These are phyloP conservation scores for Termitomyces sp. DNA, from an alignment of 768 basidiomycete genomes.

Conservation along the genomic window DNA sequence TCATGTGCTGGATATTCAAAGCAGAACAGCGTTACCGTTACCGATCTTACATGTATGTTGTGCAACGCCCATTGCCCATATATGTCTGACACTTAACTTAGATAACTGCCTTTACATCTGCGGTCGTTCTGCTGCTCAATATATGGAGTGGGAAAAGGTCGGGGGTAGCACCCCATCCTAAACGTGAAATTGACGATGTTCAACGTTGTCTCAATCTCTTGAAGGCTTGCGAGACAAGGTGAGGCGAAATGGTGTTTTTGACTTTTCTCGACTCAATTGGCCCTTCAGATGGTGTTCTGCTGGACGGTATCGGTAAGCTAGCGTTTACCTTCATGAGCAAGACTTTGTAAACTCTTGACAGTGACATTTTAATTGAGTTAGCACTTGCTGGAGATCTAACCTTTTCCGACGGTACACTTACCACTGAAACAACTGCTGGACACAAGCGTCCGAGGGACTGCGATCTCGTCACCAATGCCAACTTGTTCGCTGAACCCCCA, in stretches of 20 bases:
- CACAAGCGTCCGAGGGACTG: conserved; percentile 16
- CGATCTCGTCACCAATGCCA: conserved; percentile 1
- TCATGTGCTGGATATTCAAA: conserved; percentile 59
- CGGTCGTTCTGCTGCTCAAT: conserved; percentile 58
- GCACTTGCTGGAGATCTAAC: conserved; percentile 30
- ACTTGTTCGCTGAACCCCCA: background rate
- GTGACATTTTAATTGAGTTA: conserved; percentile 34
- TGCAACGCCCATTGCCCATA: background rate
- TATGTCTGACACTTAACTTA: conserved; percentile 13
- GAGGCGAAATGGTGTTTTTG: conserved; percentile 1
- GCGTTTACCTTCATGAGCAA: background rate
- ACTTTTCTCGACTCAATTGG: background rate
- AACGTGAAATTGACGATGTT: conserved; percentile 56
- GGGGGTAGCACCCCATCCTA: conserved; percentile 40
- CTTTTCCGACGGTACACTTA: conserved; percentile 10
- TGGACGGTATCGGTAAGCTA: conserved; percentile 34
- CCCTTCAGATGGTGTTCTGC: conserved; percentile 35
- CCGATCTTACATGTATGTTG: conserved; percentile 32
- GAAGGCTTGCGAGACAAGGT: conserved; percentile 37
- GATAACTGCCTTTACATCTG: conserved; percentile 35
- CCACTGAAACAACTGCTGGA: conserved; percentile 1
- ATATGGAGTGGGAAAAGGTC: conserved; percentile 59
- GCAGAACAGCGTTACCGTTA: conserved; percentile 30
- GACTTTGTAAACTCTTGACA: conserved; percentile 8
- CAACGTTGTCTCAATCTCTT: conserved; percentile 54